These are phyloP conservation scores for Cytospora leucostoma DNA, from an alignment of 2,329 filamentous ascomycete species.

Conservation along the genomic window DNA sequence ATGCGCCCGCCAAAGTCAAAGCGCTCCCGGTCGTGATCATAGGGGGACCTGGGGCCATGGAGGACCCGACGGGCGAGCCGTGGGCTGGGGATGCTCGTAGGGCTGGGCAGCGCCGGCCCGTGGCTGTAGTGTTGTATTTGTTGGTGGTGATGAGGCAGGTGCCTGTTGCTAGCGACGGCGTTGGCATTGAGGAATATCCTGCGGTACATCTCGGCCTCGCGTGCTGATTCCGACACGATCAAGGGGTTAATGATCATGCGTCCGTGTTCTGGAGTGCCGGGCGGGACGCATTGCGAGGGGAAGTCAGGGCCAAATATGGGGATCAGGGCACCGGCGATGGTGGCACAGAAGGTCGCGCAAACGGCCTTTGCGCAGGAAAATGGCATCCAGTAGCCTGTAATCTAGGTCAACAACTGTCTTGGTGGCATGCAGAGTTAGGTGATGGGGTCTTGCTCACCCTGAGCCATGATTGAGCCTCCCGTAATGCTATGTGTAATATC, in stretches of 20 bases:
- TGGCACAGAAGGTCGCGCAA: constrained; percentile 85
- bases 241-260: constrained; percentile 65
- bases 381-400: constrained; percentile 94
- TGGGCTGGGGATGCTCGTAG: constrained; percentile 29
- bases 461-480: constrained; percentile 83
- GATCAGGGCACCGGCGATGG: constrained; percentile 81
- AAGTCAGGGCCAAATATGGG: constrained; percentile 89
- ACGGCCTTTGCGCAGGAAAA: constrained; percentile 83
- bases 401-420: constrained; percentile 21
- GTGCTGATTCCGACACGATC: constrained; percentile 55
- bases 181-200: constrained; percentile 36
- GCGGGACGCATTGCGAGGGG: constrained; percentile 67
- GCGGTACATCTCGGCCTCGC: constrained; percentile 50
- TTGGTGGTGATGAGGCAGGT: constrained; percentile 26
- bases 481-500: constrained; percentile 96
- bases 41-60: constrained; percentile 15
- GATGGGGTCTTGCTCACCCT: constrained; percentile 60
- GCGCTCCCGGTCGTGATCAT: constrained; percentile 28
- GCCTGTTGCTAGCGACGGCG: constrained; percentile 19
- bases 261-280: constrained; percentile 63
- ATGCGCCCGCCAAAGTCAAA: constrained; percentile 34
- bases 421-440: neutral
- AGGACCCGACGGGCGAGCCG: constrained; percentile 16
- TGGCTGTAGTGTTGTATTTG: constrained; percentile 21
- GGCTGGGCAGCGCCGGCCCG: constrained; percentile 29